Evolutionary conservation across 768 basidiomycete species (phyloP).

Genomic region (Mrakia gelida): DNA sequence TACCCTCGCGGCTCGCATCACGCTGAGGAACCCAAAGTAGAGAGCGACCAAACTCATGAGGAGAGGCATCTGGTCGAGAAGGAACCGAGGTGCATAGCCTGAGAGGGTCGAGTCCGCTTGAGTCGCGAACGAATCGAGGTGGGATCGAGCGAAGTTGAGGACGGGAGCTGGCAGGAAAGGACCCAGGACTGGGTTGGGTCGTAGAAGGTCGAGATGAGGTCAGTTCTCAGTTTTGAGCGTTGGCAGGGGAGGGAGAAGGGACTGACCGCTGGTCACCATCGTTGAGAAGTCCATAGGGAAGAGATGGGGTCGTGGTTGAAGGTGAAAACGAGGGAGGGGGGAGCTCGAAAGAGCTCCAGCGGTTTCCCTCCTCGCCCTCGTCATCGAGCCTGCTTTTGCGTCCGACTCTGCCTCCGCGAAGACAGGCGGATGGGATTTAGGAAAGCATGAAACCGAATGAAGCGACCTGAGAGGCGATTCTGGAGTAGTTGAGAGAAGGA

Average conservation of each 20-base stretch:
- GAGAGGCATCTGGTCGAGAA: conserved; percentile 28
- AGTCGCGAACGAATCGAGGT: conserved; percentile 27
- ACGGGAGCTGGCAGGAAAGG: neutral
- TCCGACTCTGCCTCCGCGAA: too few relatives aligned
- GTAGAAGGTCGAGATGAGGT: neutral
- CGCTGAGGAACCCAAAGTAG: conserved; percentile 21
- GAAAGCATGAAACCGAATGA: too few relatives aligned
- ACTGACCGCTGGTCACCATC: neutral
- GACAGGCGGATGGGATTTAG: too few relatives aligned
- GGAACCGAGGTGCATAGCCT: conserved; percentile 33
- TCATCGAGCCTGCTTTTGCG: too few relatives aligned
- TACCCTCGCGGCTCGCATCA: neutral
- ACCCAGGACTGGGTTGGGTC: neutral
- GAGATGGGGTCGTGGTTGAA: neutral
- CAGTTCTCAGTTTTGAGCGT: neutral
- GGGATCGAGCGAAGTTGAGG: neutral
- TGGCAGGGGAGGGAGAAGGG: neutral
- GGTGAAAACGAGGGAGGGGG: too few relatives aligned
- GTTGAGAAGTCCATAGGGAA: neutral
- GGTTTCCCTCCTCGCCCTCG: too few relatives aligned
- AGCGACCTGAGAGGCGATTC: too few relatives aligned
- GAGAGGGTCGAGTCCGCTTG: conserved; percentile 29
- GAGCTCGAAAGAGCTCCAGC: too few relatives aligned
- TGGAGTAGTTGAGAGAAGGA: too few relatives aligned
- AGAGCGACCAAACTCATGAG: conserved; percentile 13